These are phyloP conservation scores for Fraxinus albicans DNA, from an alignment of 305 asterid species.

Conservation along the genomic window DNA sequence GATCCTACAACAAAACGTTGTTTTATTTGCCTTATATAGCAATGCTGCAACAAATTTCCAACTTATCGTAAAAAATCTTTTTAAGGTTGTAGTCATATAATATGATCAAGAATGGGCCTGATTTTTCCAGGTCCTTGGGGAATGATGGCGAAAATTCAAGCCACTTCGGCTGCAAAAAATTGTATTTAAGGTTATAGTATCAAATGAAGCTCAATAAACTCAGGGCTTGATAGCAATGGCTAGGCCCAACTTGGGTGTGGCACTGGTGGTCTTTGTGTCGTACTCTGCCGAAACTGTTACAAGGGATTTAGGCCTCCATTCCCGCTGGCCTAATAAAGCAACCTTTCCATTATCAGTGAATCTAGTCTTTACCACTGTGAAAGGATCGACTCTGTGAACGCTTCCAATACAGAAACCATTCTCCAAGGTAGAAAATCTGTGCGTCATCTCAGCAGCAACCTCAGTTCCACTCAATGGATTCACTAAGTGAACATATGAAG, in stretches of 20 bases:
- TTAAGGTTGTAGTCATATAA: neutral
- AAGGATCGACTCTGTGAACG: slow-evolving; percentile 50
- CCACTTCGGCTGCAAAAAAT: slow-evolving; percentile 24
- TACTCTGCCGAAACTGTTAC: slow-evolving; percentile 78
- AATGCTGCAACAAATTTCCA: neutral
- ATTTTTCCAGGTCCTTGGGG: slow-evolving; percentile 15
- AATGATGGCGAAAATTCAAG: slow-evolving; percentile 21
- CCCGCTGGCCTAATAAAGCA: slow-evolving; percentile 65
- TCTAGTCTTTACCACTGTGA: slow-evolving; percentile 61
- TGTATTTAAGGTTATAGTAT: slow-evolving; percentile 18
- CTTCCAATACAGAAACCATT: slow-evolving; percentile 79
- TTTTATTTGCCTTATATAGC: neutral
- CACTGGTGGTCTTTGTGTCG: slow-evolving; percentile 47
- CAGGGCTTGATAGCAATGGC: slow-evolving; percentile 76
- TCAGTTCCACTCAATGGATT: slow-evolving; percentile 61
- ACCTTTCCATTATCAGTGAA: slow-evolving; percentile 66
- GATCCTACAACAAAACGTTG: neutral
- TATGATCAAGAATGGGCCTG: slow-evolving; percentile 35
- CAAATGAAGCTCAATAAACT: slow-evolving; percentile 30
- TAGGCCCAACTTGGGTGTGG: slow-evolving; percentile 67
- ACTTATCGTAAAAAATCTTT: neutral
- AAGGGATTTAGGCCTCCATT: slow-evolving; percentile 82
- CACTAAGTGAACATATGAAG: slow-evolving; percentile 65
- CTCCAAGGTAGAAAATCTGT: slow-evolving; percentile 54
- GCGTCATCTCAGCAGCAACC: slow-evolving; percentile 83